phyloP scores from a whole-genome alignment of 1,139 yeast genomes.

The Magnusiomyces ingens region DNA sequence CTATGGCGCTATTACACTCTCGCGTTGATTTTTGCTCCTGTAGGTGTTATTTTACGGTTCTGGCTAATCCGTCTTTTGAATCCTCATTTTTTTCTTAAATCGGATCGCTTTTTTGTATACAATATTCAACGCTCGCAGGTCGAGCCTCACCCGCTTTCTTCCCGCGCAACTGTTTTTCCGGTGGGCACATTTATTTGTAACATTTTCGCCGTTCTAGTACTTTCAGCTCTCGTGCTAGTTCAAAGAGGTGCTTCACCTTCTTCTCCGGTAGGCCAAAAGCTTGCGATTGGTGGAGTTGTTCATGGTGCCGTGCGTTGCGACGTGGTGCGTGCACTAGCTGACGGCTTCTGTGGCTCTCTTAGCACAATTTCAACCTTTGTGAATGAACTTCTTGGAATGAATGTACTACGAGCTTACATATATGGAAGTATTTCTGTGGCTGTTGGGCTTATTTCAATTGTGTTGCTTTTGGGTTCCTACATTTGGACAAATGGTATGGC shows the following conservation, averaged over 20 bases:
- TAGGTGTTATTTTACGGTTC: constrained; percentile 58
- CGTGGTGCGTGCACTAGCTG: constrained; percentile 50
- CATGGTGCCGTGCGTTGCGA: constrained; percentile 38
- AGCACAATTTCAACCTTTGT: constrained; percentile 76
- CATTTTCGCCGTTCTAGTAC: constrained; percentile 47
- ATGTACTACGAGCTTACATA: constrained; percentile 30
- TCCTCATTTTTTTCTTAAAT: constrained; percentile 21
- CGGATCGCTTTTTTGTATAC: too few relatives aligned
- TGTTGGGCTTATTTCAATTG: constrained; percentile 34
- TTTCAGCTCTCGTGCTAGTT: constrained; percentile 51
- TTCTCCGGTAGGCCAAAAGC: constrained; percentile 16
- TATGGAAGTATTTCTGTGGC: constrained; percentile 38
- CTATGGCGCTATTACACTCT: constrained; percentile 64
- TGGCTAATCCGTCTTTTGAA: constrained; percentile 48
- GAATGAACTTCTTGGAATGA: constrained; percentile 50
- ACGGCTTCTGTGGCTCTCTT: constrained; percentile 72
- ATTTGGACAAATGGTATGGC: constrained; percentile 13
- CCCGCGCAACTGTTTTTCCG: constrained; percentile 40
- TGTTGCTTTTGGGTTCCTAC: constrained; percentile 43
- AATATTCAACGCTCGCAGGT: too few relatives aligned
- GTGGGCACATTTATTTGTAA: constrained; percentile 74
- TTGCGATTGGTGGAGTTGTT: constrained; percentile 7
- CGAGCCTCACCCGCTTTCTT: too few relatives aligned
- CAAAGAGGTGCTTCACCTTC: constrained; percentile 37
- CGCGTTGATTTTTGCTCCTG: constrained; percentile 52